These are phyloP conservation scores for Forsythia viridissima DNA, from an alignment of 257 asterid genomes.

Conservation along the genomic window DNA sequence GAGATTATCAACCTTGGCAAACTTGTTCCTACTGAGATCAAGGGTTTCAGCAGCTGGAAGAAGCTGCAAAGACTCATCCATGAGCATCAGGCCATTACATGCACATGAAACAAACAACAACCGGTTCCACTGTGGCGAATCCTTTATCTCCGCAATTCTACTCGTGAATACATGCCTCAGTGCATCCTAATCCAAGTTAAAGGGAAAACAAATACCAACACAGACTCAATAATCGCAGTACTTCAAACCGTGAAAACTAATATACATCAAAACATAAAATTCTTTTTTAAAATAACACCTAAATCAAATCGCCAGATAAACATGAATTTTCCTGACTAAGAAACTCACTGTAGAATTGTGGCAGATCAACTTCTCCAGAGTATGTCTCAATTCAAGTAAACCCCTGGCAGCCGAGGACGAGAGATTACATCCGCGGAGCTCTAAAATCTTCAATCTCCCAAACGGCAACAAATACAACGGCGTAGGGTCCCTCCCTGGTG, in stretches of 20 bases:
- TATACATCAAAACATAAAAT: not conserved
- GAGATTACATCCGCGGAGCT: conserved; percentile 91
- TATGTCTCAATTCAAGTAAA: conserved; percentile 76
- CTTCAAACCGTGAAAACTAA: not conserved
- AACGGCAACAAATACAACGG: conserved; percentile 75
- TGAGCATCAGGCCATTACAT: conserved; percentile 74
- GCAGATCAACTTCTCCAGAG: conserved; percentile 92
- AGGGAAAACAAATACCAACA: conserved; percentile 19
- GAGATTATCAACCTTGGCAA: conserved; percentile 87
- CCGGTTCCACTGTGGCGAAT: conserved; percentile 83
- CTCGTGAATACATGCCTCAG: conserved; percentile 86
- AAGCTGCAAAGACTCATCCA: conserved; percentile 96
- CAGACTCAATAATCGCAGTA: not conserved
- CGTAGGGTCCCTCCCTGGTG: conserved; percentile 81
- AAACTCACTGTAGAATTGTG: conserved; percentile 84
- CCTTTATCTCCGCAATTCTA: conserved; percentile 84
- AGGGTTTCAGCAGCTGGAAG: conserved; percentile 89
- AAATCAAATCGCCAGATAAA: not conserved
- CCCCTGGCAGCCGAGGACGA: conserved; percentile 84
- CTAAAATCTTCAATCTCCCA: conserved; percentile 74
- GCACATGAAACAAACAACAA: conserved; percentile 90
- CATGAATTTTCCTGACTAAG: not conserved
- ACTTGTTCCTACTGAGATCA: conserved; percentile 92
- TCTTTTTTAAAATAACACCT: not conserved
- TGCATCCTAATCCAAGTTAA: conserved; percentile 70